Conservation (phyloP, 345 rosid species). For the Eucalyptus regnans region DNA sequence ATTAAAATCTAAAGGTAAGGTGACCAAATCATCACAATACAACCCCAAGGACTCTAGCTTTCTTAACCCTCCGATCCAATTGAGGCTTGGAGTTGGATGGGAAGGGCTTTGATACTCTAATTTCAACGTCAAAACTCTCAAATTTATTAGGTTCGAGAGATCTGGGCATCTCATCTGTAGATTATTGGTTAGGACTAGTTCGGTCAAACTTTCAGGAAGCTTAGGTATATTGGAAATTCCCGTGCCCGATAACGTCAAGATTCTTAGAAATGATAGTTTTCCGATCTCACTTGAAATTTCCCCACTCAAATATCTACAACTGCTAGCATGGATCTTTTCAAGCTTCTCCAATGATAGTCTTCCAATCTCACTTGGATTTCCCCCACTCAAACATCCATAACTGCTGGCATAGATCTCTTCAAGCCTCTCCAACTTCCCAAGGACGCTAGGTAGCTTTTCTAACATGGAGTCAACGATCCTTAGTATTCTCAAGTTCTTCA, state of each 20-base stretch:
- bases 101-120: not conserved
- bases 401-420: too few species aligned
- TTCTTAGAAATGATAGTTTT: not conserved
- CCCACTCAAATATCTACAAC: not conserved
- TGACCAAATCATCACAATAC: rapidly evolving
- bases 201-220: not conserved
- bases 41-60: rapidly evolving
- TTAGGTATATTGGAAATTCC: not conserved
- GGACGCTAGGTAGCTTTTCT: too few species aligned
- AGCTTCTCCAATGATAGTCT: not conserved
- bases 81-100: not conserved
- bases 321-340: rapidly evolving
- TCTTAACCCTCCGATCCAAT: not conserved
- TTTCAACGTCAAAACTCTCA: not conserved
- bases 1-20: not conserved
- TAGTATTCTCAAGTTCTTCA: too few species aligned
- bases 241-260: rapidly evolving
- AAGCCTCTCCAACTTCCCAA: too few species aligned
- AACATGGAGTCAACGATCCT: too few species aligned
- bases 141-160: not conserved
- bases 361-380: not conserved
- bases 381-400: not conserved
- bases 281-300: not conserved
- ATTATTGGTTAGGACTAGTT: rapidly evolving
- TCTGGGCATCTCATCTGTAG: not conserved